phyloP scores from a whole-genome alignment of 805 yeast genomes.

The Starmerella apicola region DNA sequence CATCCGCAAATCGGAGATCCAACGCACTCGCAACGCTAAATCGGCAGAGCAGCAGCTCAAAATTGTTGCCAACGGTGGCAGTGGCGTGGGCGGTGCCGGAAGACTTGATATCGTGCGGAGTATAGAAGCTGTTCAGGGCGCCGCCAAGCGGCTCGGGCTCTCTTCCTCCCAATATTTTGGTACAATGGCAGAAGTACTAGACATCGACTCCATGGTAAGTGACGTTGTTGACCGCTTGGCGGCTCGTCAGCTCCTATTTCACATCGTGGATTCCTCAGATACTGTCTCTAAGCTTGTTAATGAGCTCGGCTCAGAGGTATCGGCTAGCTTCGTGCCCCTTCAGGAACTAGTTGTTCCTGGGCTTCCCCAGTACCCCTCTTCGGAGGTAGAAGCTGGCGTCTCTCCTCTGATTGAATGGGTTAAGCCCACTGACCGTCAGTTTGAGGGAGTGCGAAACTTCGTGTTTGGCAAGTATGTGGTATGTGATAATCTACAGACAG shows the following conservation, averaged over 20 bases:
- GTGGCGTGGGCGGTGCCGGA: no score
- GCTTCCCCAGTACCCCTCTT: neutral
- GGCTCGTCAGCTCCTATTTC: conserved; percentile 72
- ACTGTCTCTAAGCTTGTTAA: conserved; percentile 66
- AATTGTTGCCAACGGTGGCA: conserved; percentile 36
- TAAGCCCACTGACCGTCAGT: conserved; percentile 17
- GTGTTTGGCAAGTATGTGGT: conserved; percentile 75
- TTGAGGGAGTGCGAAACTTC: conserved; percentile 58
- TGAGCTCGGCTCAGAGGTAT: conserved; percentile 34
- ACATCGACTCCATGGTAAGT: conserved; percentile 68
- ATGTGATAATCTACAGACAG: conserved; percentile 46
- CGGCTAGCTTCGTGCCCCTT: conserved; percentile 85
- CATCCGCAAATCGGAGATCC: conserved; percentile 46
- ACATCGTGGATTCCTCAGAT: conserved; percentile 77
- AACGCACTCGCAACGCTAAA: conserved; percentile 41
- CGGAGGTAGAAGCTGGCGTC: conserved; percentile 1
- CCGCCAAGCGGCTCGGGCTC: conserved; percentile 47
- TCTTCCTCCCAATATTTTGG: conserved; percentile 54
- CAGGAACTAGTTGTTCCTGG: conserved; percentile 29
- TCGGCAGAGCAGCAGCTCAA: conserved; percentile 49
- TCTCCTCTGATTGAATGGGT: conserved; percentile 43
- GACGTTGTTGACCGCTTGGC: conserved; percentile 83
- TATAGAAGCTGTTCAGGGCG: conserved; percentile 51
- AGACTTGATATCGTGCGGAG: conserved; percentile 38
- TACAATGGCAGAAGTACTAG: conserved; percentile 70